These are phyloP conservation scores for Malassezia caprae DNA, from an alignment of 1,284 basidiomycete species.

Conservation along the genomic window DNA sequence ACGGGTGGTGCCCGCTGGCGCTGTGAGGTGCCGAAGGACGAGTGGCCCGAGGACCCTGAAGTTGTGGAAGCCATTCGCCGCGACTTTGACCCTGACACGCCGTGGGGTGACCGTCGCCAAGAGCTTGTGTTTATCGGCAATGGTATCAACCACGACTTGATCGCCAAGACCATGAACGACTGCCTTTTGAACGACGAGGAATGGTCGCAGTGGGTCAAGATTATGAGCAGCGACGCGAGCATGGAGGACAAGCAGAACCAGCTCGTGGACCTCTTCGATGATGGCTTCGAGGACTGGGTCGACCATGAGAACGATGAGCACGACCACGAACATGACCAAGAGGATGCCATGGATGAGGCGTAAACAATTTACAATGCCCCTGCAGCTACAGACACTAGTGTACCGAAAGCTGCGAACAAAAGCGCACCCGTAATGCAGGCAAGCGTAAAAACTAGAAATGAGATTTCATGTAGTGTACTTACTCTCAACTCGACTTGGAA, in stretches of 20 bases:
- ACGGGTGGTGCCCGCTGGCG: conserved; percentile 50
- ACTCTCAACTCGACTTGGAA: conserved; percentile 31
- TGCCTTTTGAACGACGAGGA: conserved; percentile 50
- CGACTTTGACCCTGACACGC: conserved; percentile 48
- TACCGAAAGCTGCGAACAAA: conserved; percentile 8
- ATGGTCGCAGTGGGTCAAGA: conserved; percentile 48
- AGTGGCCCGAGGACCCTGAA: conserved; percentile 50
- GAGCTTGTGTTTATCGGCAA: conserved; percentile 50
- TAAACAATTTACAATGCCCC: conserved; percentile 7
- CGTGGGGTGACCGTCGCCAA: conserved; percentile 52
- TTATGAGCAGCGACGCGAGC: conserved; percentile 45
- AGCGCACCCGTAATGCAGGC: conserved; percentile 5
- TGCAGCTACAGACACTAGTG: conserved; percentile 10
- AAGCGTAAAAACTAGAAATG: conserved; percentile 3
- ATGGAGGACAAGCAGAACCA: conserved; percentile 31
- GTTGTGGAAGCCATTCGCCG: conserved; percentile 48
- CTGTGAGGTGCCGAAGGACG: conserved; percentile 45
- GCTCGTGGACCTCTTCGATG: conserved; percentile 48
- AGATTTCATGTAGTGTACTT: conserved; percentile 14
- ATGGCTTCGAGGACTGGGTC: conserved; percentile 49
- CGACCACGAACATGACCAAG: conserved; percentile 16
- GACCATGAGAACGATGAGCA: conserved; percentile 36
- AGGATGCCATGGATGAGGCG: background rate
- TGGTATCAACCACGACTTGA: conserved; percentile 31
- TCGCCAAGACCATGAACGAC: conserved; percentile 48